phyloP scores from a whole-genome alignment of 2,329 filamentous ascomycete genomes.

The Calonectria pauciramosa region DNA sequence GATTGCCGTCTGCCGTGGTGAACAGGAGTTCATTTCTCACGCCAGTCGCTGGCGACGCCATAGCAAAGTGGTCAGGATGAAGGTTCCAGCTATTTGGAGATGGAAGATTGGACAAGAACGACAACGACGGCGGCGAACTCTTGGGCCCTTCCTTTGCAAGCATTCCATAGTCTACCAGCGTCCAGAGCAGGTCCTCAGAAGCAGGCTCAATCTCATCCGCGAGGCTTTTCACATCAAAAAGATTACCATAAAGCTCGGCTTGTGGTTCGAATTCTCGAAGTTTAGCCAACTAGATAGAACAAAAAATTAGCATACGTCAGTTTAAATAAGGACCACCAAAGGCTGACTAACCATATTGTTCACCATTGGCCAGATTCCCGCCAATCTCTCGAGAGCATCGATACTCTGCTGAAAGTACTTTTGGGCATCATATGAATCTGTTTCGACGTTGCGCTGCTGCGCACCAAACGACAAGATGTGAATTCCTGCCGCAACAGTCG shows the following conservation, averaged over 20 bases:
- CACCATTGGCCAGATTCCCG: conserved; percentile 27
- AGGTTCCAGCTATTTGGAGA: conserved; percentile 23
- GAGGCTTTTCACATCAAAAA: conserved; percentile 23
- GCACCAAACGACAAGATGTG: conserved; percentile 25
- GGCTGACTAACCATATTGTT: conserved; percentile 20
- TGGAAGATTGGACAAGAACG: conserved; percentile 23
- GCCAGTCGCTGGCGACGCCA: neutral
- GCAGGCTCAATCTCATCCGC: conserved; percentile 17
- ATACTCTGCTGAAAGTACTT: conserved; percentile 23
- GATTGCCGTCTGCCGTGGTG: neutral
- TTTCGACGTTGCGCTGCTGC: conserved; percentile 20
- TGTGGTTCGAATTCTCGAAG: conserved; percentile 8
- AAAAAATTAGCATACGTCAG: neutral
- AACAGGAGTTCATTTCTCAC: neutral
- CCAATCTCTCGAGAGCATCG: conserved; percentile 3
- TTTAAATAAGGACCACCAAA: too few species aligned
- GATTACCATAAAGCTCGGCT: neutral
- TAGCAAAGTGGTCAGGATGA: conserved; percentile 2
- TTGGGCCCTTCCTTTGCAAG: conserved; percentile 23
- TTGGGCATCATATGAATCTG: conserved; percentile 16
- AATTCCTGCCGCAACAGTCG: conserved; percentile 28
- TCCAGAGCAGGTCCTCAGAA: conserved; percentile 27
- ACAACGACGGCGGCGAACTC: neutral
- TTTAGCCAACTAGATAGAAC: neutral
- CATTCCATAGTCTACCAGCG: conserved; percentile 27